Conservation (phyloP, 345 rosid genomes). For the Rhizophora mangle region DNA sequence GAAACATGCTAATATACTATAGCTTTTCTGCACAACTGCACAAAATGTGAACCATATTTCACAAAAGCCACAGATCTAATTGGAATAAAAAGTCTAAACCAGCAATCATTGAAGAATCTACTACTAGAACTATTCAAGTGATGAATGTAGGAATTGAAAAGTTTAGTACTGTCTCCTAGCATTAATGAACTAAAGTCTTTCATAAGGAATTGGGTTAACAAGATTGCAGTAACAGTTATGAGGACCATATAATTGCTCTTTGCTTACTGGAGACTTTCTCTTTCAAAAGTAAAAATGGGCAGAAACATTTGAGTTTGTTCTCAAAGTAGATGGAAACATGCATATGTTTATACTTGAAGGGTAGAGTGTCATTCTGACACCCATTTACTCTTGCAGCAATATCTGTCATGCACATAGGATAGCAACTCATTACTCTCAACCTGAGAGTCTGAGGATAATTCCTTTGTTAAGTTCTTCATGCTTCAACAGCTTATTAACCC, state of each 20-base stretch:
- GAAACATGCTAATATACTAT: neutral
- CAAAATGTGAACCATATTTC: neutral
- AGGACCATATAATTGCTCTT: neutral
- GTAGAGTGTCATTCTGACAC: neutral
- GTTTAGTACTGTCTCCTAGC: neutral
- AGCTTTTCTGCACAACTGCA: neutral
- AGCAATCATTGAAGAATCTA: constrained; percentile 12
- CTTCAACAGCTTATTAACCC: too few relatives aligned
- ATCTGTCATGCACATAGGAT: neutral
- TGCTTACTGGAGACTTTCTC: neutral
- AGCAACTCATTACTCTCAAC: neutral
- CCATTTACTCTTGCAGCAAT: neutral
- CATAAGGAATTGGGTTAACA: neutral
- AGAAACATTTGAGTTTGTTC: constrained; percentile 2
- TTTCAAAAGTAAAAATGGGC: neutral
- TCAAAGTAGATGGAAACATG: neutral
- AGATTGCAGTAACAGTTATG: neutral
- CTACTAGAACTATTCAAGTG: neutral
- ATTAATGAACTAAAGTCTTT: neutral
- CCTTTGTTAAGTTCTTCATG: too few relatives aligned
- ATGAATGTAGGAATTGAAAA: neutral
- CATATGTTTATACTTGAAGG: neutral
- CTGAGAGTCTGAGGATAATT: too few relatives aligned
- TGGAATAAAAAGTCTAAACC: constrained; percentile 4
- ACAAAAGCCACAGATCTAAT: neutral